Percentiles rank a stretch among this genome's conserved stretches.
These are phyloP conservation scores for Paramarasmius palmivorus DNA, from an alignment of 1,284 basidiomycete species.

Conservation along the genomic window DNA sequence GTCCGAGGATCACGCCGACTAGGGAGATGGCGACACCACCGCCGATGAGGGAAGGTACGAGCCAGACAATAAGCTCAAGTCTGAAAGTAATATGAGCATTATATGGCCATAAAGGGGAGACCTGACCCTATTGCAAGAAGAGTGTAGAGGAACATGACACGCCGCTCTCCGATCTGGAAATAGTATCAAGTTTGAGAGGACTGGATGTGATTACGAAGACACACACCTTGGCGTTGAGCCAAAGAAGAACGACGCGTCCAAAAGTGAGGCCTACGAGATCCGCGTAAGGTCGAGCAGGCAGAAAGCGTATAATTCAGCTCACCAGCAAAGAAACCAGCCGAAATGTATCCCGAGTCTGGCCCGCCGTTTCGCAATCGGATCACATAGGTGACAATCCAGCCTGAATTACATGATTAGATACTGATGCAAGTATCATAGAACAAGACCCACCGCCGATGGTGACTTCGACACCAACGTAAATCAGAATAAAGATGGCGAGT, in stretches of 20 bases:
- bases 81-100: conserved; percentile 2
- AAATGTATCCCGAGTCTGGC: conserved; percentile 50
- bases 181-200: no score
- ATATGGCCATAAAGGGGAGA: no score
- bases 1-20: conserved; percentile 55
- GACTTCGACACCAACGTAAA: conserved; percentile 71
- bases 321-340: conserved; percentile 56
- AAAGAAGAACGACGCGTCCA: background rate
- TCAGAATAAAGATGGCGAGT: conserved; percentile 61
- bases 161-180: conserved; percentile 27
- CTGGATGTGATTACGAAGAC: no score
- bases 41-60: conserved; percentile 19
- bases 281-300: no score
- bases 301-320: background rate
- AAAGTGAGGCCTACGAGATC: background rate
- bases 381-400: conserved; percentile 66
- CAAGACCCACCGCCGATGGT: conserved; percentile 55
- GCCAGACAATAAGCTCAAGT: conserved; percentile 20
- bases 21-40: conserved; percentile 36
- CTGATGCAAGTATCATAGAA: no score
- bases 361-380: conserved; percentile 47
- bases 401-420: conserved; percentile 32
- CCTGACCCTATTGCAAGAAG: conserved; percentile 26
- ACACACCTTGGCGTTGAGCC: background rate
- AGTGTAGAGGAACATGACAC: conserved; percentile 25